phyloP scores from a whole-genome alignment of 1,139 yeast genomes.

The Suhomyces anneliseae region DNA sequence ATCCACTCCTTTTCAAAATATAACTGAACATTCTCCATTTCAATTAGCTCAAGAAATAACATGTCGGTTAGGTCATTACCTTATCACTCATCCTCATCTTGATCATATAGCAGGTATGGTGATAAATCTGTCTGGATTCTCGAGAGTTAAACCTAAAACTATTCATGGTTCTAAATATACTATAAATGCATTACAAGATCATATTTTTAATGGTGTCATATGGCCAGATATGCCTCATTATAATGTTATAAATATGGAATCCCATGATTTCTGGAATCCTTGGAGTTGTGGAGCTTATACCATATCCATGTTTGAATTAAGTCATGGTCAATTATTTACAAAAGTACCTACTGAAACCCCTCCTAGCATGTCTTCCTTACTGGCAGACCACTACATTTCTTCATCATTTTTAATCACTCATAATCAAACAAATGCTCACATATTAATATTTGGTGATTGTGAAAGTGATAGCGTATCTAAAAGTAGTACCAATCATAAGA shows the following conservation, averaged over 20 bases:
- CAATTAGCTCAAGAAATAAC: conserved; percentile 30
- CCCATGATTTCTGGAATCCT: conserved; percentile 18
- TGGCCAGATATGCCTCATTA: conserved; percentile 73
- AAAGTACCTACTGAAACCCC: not conserved
- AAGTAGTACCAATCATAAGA: conserved; percentile 39
- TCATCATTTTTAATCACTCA: conserved; percentile 57
- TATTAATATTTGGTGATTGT: conserved; percentile 77
- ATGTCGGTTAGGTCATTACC: conserved; percentile 41
- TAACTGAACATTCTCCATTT: conserved; percentile 20
- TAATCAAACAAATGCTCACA: conserved; percentile 24
- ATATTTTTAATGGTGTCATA: conserved; percentile 69
- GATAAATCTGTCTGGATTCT: conserved; percentile 66
- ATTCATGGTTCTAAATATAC: conserved; percentile 59
- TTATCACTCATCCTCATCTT: conserved; percentile 80
- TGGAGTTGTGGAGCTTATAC: conserved; percentile 19
- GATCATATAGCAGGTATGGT: conserved; percentile 76
- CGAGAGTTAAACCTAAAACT: conserved; percentile 28
- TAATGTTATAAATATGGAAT: conserved; percentile 27
- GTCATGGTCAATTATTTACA: conserved; percentile 34
- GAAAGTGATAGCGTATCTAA: conserved; percentile 62
- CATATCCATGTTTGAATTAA: conserved; percentile 36
- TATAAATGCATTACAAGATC: conserved; percentile 48
- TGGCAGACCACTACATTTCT: conserved; percentile 25
- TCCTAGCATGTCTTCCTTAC: not conserved
- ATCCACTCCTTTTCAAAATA: conserved; percentile 31